These are phyloP conservation scores for Pichia kudriavzevii DNA, from an alignment of 1,139 yeast genomes.

Conservation along the genomic window DNA sequence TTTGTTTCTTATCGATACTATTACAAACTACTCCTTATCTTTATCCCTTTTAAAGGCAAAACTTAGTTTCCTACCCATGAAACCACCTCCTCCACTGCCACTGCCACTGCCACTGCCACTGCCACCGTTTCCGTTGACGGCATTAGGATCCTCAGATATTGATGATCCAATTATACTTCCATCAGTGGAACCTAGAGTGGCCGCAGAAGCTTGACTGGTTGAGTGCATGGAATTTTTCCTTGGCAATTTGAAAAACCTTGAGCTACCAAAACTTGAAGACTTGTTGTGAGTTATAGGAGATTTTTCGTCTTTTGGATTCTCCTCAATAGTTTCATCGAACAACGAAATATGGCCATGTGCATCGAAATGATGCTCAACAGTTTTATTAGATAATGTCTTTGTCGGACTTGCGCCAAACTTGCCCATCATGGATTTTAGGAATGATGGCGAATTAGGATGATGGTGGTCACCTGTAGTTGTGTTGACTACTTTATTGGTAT, in stretches of 20 bases:
- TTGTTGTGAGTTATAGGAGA: no score
- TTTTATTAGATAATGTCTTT: slow-evolving; percentile 20
- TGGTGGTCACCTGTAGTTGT: no score
- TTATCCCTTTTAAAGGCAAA: slow-evolving; percentile 17
- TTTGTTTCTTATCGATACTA: neutral
- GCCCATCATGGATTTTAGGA: slow-evolving; percentile 24
- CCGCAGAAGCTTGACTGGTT: slow-evolving; percentile 4
- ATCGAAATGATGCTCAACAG: slow-evolving; percentile 2
- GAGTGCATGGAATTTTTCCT: slow-evolving; percentile 11
- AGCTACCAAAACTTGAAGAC: slow-evolving; percentile 14
- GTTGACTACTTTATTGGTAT: slow-evolving; percentile 1
- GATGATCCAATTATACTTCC: neutral
- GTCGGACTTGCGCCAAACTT: slow-evolving; percentile 28
- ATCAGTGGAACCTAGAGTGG: slow-evolving; percentile 1
- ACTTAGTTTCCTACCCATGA: slow-evolving; percentile 14
- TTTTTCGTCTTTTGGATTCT: no score
- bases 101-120: neutral
- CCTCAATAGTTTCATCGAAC: neutral
- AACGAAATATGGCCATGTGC: neutral
- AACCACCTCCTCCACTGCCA: slow-evolving; percentile 4
- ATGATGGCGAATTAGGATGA: slow-evolving; percentile 23
- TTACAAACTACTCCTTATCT: slow-evolving; percentile 10
- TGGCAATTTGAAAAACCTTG: slow-evolving; percentile 24
- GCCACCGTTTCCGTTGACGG: neutral
- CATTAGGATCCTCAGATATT: neutral